phyloP scores from a whole-genome alignment of 164 flowering plant genomes.

The Stephania yunnanensis region DNA sequence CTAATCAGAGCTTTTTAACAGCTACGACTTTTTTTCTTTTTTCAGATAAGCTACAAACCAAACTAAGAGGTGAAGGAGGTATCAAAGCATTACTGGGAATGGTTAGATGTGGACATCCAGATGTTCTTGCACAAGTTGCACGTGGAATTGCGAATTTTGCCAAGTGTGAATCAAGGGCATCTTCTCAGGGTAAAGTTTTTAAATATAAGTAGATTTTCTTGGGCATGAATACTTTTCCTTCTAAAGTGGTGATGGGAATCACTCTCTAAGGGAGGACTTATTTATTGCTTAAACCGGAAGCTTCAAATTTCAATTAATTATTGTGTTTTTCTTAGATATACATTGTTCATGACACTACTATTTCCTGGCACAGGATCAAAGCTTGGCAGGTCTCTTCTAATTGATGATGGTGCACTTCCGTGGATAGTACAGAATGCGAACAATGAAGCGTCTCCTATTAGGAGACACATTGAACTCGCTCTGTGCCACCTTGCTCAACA shows the following conservation, averaged over 20 bases:
- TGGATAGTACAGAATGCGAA: conserved; percentile 96
- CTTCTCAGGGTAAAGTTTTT: conserved; percentile 57
- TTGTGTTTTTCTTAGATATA: background rate
- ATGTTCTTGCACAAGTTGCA: conserved; percentile 96
- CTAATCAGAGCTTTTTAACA: background rate
- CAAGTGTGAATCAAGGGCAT: conserved; percentile 92
- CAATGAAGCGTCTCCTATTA: conserved; percentile 76
- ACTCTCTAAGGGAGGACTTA: no score
- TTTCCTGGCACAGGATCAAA: conserved; percentile 42
- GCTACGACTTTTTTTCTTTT: conserved; percentile 1
- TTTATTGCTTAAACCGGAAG: background rate
- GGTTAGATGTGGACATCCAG: conserved; percentile 86
- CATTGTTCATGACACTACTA: background rate
- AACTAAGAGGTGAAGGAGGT: conserved; percentile 86
- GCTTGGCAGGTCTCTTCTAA: conserved; percentile 65
- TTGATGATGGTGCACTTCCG: conserved; percentile 88
- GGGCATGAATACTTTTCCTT: background rate
- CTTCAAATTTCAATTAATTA: background rate
- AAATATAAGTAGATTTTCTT: background rate
- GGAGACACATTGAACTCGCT: conserved; percentile 92
- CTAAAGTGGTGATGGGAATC: no score
- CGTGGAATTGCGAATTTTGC: conserved; percentile 98
- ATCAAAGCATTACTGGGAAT: conserved; percentile 86
- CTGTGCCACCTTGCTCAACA: conserved; percentile 96
- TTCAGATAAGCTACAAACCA: conserved; percentile 73